phyloP scores from a whole-genome alignment of 192 early-diverging fungal species.

The Backusella parvicylindrica region DNA sequence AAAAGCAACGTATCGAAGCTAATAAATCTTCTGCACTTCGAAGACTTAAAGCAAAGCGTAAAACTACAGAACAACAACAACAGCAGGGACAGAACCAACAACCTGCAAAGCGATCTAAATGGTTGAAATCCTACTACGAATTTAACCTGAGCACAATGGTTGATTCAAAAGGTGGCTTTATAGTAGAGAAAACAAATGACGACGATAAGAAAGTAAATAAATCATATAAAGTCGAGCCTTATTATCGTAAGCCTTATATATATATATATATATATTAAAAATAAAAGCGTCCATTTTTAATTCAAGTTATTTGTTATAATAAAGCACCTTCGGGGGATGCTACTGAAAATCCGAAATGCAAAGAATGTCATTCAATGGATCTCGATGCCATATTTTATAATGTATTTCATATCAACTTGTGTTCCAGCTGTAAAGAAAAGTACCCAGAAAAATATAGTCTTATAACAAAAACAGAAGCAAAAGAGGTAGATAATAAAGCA shows the following conservation, averaged over 20 bases:
- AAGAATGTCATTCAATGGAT: conserved; percentile 82
- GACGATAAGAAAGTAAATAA: conserved; percentile 39
- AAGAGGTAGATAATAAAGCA: conserved; percentile 43
- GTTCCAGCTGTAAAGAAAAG: conserved; percentile 68
- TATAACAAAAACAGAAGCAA: conserved; percentile 95
- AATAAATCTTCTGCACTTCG: conserved; percentile 47
- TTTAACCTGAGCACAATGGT: conserved; percentile 86
- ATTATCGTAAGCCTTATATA: conserved; percentile 43
- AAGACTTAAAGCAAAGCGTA: conserved; percentile 24
- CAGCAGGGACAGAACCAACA: not conserved
- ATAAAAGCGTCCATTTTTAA: no score
- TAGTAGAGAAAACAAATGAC: conserved; percentile 53
- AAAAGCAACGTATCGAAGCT: conserved; percentile 38
- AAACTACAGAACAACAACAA: not conserved
- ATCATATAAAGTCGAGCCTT: conserved; percentile 18
- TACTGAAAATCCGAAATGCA: conserved; percentile 65
- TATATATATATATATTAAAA: no score
- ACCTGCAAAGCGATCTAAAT: conserved; percentile 19
- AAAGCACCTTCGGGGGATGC: conserved; percentile 47
- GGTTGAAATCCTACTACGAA: conserved; percentile 52
- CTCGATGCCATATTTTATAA: conserved; percentile 71
- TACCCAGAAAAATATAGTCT: conserved; percentile 88
- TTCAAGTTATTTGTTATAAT: conserved; percentile 17
- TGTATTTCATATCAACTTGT: conserved; percentile 76
- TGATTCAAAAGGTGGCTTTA: conserved; percentile 86